Evolutionary conservation across 1,139 yeast genomes (phyloP), one percentile per base, ranked within the genome.

Genomic region (Geotrichum armillariae): DNA sequence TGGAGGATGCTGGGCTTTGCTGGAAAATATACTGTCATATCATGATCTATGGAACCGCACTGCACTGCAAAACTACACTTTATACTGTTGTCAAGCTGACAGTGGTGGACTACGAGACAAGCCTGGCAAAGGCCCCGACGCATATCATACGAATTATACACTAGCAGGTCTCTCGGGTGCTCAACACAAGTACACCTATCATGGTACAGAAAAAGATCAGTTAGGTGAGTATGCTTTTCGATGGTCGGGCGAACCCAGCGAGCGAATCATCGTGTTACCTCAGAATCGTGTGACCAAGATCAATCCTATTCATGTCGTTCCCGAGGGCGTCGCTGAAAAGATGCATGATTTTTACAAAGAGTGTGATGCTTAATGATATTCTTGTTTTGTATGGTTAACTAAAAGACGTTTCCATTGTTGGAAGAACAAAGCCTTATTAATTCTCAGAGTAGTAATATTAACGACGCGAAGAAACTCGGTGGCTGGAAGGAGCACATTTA

Each of bases 61-160:
- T 8, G 82, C 80, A 0, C 68, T 93, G 40, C 77, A 75, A 51
- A 75, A 78, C 50, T 94, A 89, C 64, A 79, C 89, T 1, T 65
- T 89, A 27, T 74, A 78, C 54, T 89, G 96, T 63, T 82, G 95
- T 54, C 99, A 93, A 66, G 67, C 66, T 21, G 60, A 65, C 18
- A 58, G 56, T 2, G 96, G 96, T 1, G 98, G 99, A 0, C 72
- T 93, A 29, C 70, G 83, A 45, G 99, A 93, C 65, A 94, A 93
- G 64, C 99, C 99, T 0, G 90, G 89, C 0, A 80, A 79, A 56
- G 62, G 69, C 9, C 82, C 94, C 0, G 99, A 93, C 65, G 85
- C 84, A 48, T 94, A 93, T 66, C 99, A 93, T 64, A 84, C 97
- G 1, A 90, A 91, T 65, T 94, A 93, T 64, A 80, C 84, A 0